Conservation (phyloP, 345 rosid species). For the Brassica nigra region DNA sequence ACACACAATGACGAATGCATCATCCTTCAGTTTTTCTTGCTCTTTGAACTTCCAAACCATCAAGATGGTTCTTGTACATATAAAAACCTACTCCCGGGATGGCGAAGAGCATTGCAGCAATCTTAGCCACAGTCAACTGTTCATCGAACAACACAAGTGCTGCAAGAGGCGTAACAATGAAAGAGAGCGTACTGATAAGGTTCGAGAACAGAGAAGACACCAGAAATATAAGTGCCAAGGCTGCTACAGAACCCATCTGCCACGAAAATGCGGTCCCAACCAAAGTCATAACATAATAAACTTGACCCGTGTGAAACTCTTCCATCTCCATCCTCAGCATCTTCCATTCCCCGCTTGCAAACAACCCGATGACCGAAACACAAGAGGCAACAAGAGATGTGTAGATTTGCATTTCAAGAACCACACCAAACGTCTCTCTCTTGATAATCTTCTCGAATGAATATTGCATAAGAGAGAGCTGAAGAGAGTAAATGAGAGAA, state of each 20-base stretch:
- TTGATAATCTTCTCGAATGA: conserved; percentile 64
- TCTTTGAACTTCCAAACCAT: conserved; percentile 47
- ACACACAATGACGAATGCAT: neutral
- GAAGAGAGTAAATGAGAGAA: conserved; percentile 75
- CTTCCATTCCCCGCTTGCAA: conserved; percentile 49
- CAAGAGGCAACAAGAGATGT: conserved; percentile 46
- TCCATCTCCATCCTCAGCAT: conserved; percentile 41
- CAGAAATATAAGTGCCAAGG: conserved; percentile 37
- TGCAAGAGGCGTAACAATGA: conserved; percentile 40
- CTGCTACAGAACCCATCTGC: conserved; percentile 43
- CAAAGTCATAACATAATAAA: conserved; percentile 33
- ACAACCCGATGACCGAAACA: conserved; percentile 35
- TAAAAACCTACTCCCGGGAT: conserved; percentile 45
- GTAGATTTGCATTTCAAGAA: conserved; percentile 54
- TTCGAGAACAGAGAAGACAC: conserved; percentile 48
- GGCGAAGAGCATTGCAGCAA: conserved; percentile 40
- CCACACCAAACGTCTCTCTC: conserved; percentile 35
- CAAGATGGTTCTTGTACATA: conserved; percentile 44
- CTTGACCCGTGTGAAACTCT: conserved; percentile 37
- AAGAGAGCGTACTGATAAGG: conserved; percentile 37
- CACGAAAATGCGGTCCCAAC: conserved; percentile 45
- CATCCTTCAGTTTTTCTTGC: conserved; percentile 1
- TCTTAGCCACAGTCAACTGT: conserved; percentile 35
- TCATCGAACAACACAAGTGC: conserved; percentile 38
- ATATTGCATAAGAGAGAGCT: conserved; percentile 79